A percentile compares a stretch with the other conserved stretches of the same genome.
Evolutionary conservation across 2,329 filamentous ascomycete genomes (phyloP).

Genomic region (Pseudocercospora fuligena): DNA sequence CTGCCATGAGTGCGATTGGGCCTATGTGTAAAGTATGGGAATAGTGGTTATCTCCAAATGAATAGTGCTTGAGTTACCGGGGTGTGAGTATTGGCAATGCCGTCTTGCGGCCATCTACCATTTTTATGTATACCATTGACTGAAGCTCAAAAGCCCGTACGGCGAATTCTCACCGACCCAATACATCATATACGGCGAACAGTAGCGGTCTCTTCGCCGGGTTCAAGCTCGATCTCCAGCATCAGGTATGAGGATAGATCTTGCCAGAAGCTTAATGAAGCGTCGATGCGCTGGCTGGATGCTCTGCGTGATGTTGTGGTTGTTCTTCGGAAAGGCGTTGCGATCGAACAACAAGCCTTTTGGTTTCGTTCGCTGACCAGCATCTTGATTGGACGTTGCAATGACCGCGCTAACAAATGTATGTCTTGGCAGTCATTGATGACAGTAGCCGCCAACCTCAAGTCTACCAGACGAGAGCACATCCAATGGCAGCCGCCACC

Average conservation of each 20-base stretch:
- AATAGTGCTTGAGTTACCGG: not conserved
- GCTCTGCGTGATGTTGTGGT: not conserved
- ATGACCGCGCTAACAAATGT: not conserved
- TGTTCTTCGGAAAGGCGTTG: not conserved
- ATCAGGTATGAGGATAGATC: not conserved
- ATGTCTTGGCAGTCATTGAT: not conserved
- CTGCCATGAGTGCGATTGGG: slow-evolving; percentile 7
- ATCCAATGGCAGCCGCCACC: not conserved
- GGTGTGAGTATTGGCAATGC: not conserved
- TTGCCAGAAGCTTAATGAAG: not conserved
- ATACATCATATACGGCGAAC: slow-evolving; percentile 5
- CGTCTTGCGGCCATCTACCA: not conserved
- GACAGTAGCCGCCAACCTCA: not conserved
- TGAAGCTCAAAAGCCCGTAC: not conserved
- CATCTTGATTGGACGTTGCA: too few relatives aligned
- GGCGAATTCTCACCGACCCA: slow-evolving; percentile 1
- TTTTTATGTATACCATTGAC: slow-evolving; percentile 2
- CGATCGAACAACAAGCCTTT: too few relatives aligned
- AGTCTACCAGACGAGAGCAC: not conserved
- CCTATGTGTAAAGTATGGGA: not conserved
- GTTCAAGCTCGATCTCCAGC: not conserved
- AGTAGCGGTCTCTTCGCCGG: not conserved
- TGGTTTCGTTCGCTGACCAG: too few relatives aligned
- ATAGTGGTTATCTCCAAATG: not conserved
- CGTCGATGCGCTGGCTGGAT: not conserved